These are phyloP conservation scores for Mantamonas sphyraenae DNA, from an alignment of 78 protist genomes.

Conservation along the genomic window DNA sequence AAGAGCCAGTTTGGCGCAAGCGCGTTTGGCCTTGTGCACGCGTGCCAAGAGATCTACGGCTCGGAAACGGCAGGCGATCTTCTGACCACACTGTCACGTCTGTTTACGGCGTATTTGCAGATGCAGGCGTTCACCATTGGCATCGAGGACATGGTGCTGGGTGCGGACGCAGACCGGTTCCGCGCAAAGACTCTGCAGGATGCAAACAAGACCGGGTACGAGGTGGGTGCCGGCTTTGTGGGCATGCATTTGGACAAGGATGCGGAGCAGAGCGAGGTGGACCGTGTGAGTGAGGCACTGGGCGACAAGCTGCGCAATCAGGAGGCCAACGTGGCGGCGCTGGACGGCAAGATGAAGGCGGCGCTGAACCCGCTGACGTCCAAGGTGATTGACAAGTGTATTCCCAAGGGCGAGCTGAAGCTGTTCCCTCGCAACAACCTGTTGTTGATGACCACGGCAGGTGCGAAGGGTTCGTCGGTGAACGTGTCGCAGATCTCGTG, in stretches of 20 bases:
- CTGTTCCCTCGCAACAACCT: constrained; percentile 92
- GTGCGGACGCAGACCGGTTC: constrained; percentile 25
- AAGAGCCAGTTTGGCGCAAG: constrained; percentile 88
- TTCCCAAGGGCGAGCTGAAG: constrained; percentile 78
- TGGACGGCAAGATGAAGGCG: constrained; percentile 47
- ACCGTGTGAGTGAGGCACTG: no score
- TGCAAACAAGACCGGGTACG: constrained; percentile 35
- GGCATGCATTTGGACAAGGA: no score
- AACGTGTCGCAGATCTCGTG: constrained; percentile 94
- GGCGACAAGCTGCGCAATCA: no score
- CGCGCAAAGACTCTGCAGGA: constrained; percentile 19
- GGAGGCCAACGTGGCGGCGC: no score
- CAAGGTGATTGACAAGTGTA: constrained; percentile 50
- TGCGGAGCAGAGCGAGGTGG: no score
- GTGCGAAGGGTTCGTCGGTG: constrained; percentile 96
- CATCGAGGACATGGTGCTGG: constrained; percentile 81
- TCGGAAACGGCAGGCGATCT: constrained; percentile 74
- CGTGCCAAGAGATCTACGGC: constrained; percentile 88
- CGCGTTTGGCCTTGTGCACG: constrained; percentile 63
- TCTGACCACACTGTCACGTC: constrained; percentile 79
- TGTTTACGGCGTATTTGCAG: constrained; percentile 79
- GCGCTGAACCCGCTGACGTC: constrained; percentile 52
- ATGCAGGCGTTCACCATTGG: constrained; percentile 89
- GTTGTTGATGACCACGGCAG: constrained; percentile 83
- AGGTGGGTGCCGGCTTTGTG: constrained; percentile 25